Base-by-base conservation (phyloP, 2,329 filamentous ascomycete genomes). In the Whalleya microplaca region DNA sequence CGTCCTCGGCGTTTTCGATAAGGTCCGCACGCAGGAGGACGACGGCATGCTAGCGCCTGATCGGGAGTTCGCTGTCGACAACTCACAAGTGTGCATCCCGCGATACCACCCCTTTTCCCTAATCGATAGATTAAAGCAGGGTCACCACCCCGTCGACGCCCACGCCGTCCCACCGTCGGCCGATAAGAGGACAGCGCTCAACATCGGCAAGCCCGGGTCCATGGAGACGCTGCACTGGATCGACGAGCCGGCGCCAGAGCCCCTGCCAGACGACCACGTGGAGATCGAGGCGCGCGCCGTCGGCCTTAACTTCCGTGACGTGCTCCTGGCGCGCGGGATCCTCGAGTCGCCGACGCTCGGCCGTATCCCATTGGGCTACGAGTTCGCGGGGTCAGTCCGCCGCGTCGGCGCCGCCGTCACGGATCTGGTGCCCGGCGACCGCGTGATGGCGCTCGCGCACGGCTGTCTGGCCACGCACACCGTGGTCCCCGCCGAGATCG, bases 31-130 rank as follows among this genome's bases (percentile, higher is more conserved):
- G n/a, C 56, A 54, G 29, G 60, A 52, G 9, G 56, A 58, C 19
- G 62, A 58, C 23, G 65, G 64, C 14, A 53, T 45, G 2, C 51
- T 71, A 4, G 64, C 61, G 2, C 63, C 69, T 0, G 71, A 74
- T 14, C 65, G 64, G n/a, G 73, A 75, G 42, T 74, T 70, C 21
- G 69, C 66, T 1, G 60, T 72, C n/a, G 56, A 60, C 2, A 59
- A 68, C 23, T 65, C 67, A 1, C 54, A 61, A 9, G 56, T 71
- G 1, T 61, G 67, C 12, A 58, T 73, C n/a, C 62, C 64, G 9
- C 56, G 71, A 1, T 69, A 67, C 41, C 65, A 69, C 18, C 65
- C 66, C 1, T 63, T 68, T 43, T 63, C 66, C 2, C 46, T 71
- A 0, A 44, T 53, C 1, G 55, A 69, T 2, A 65, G 67, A 45